Conservation (phyloP, 441 rosid species). For the Corymbia citriodora region DNA sequence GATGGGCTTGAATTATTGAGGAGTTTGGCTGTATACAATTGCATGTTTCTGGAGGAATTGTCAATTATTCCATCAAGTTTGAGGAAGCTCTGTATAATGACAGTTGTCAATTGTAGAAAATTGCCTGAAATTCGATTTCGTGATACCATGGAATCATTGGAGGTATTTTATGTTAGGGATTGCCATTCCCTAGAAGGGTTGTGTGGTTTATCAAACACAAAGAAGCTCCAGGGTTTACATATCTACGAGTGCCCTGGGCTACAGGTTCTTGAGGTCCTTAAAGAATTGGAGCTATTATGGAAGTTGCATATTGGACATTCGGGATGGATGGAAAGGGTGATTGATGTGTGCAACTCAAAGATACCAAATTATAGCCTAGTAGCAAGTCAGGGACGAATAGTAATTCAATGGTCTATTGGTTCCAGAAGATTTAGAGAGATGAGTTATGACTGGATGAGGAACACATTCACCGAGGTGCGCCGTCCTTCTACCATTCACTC, state of each 20-base stretch:
- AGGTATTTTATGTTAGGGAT: accelerated
- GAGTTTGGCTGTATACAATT: accelerated
- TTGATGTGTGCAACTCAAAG: neutral
- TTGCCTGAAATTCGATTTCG: neutral
- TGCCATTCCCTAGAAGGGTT: neutral
- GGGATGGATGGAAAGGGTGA: neutral
- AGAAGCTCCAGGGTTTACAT: neutral
- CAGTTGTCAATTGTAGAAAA: accelerated
- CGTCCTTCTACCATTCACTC: too few relatives aligned
- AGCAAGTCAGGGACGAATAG: accelerated
- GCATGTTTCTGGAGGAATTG: neutral
- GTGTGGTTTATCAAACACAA: neutral
- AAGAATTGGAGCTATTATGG: neutral
- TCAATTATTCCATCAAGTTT: neutral
- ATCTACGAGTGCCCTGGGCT: neutral
- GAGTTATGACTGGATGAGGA: accelerated
- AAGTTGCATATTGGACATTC: accelerated
- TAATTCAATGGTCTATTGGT: too few relatives aligned
- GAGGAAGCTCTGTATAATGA: neutral
- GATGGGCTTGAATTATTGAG: neutral
- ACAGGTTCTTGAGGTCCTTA: neutral
- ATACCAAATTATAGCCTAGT: neutral
- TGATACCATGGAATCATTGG: neutral
- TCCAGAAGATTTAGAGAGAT: neutral
- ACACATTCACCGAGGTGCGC: neutral